Evolutionary conservation across 306 rosid genomes (phyloP).

Genomic region (Rosa rugosa): DNA sequence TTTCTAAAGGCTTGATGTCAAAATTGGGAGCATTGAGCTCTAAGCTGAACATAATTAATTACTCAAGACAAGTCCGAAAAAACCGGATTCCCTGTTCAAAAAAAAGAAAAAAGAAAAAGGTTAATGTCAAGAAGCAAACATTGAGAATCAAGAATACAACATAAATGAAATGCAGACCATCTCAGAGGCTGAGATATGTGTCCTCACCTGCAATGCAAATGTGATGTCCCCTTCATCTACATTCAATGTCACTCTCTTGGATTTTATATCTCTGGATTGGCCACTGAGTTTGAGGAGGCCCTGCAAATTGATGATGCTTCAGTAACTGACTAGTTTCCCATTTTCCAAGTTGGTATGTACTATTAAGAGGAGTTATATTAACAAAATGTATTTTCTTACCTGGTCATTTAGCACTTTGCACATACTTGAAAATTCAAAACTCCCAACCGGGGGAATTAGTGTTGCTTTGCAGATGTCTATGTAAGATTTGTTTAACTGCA

Average conservation of each 20-base stretch:
- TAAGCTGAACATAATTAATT: conserved; percentile 21
- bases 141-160: neutral
- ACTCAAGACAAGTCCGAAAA: conserved; percentile 72
- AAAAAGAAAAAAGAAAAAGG: conserved; percentile 12
- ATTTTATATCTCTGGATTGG: conserved; percentile 65
- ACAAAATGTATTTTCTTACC: conserved; percentile 35
- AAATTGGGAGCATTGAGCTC: neutral
- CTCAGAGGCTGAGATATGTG: neutral
- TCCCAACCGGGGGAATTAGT: conserved; percentile 62
- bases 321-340: neutral
- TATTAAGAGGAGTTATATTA: neutral
- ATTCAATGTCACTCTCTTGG: conserved; percentile 62
- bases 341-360: neutral
- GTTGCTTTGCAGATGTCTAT: conserved; percentile 62
- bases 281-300: conserved; percentile 89
- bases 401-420: conserved; percentile 81
- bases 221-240: conserved; percentile 70
- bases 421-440: conserved; percentile 73
- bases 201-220: conserved; percentile 74
- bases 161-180: neutral
- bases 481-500: conserved; percentile 83
- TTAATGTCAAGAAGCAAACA: conserved; percentile 7
- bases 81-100: conserved; percentile 82
- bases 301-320: conserved; percentile 37
- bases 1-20: conserved; percentile 1